Conservation (phyloP, 2,329 filamentous ascomycete genomes). For the Stemphylium vesicarium region DNA sequence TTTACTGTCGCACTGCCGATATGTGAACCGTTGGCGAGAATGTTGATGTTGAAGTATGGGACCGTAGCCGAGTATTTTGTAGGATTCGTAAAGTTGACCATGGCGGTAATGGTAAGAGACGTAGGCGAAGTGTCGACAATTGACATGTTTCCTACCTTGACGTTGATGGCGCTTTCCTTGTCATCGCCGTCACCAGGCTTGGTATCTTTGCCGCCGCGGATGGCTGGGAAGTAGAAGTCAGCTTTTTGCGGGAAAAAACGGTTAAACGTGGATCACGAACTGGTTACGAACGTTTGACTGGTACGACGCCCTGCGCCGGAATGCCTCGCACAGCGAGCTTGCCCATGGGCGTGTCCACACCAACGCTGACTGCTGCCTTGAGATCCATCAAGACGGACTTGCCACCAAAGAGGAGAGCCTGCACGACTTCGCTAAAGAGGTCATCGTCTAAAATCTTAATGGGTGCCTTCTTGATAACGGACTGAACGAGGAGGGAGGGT, state of each 20-base stretch:
- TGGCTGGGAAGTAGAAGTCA: slow-evolving; percentile 46
- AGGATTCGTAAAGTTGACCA: slow-evolving; percentile 86
- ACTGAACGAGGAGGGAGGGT: slow-evolving; percentile 73
- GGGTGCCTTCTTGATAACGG: slow-evolving; percentile 77
- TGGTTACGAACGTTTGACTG: slow-evolving; percentile 88
- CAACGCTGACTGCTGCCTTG: slow-evolving; percentile 80
- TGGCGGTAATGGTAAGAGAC: slow-evolving; percentile 73
- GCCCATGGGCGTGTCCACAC: slow-evolving; percentile 81
- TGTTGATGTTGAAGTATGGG: slow-evolving; percentile 79
- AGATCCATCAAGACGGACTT: slow-evolving; percentile 74
- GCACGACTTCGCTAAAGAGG: slow-evolving; percentile 80
- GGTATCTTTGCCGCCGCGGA: slow-evolving; percentile 56
- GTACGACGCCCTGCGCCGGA: slow-evolving; percentile 81
- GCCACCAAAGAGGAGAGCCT: slow-evolving; percentile 77
- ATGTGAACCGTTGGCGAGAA: slow-evolving; percentile 74
- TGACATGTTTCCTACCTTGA: slow-evolving; percentile 72
- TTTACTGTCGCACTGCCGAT: slow-evolving; percentile 76
- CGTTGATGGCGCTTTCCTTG: slow-evolving; percentile 61
- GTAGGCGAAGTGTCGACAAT: slow-evolving; percentile 75
- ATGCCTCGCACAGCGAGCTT: slow-evolving; percentile 81
- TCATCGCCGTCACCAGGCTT: slow-evolving; percentile 39
- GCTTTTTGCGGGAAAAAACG: slow-evolving; percentile 25
- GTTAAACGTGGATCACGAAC: slow-evolving; percentile 49
- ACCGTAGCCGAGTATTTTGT: slow-evolving; percentile 82
- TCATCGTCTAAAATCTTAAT: slow-evolving; percentile 81